Evolutionary conservation across 352 stramenopile species (phyloP).

Genomic region (Phytophthora pisi): DNA sequence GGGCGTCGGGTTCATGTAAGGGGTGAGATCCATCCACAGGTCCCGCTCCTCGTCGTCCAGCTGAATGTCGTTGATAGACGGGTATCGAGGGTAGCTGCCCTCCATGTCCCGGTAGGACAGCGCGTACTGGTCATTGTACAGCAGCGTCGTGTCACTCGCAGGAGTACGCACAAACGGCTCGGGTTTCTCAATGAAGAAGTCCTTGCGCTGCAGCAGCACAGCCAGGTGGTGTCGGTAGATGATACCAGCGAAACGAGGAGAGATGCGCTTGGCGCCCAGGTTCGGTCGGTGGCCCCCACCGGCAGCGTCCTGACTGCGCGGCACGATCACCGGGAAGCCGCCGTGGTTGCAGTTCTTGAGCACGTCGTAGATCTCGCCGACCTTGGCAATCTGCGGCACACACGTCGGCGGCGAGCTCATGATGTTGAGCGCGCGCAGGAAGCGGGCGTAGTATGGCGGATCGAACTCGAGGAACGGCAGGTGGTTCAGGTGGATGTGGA

Average conservation of each 20-base stretch:
- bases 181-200: slow-evolving; percentile 84
- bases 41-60: slow-evolving; percentile 90
- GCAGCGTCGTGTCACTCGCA: slow-evolving; percentile 75
- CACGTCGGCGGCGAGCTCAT: slow-evolving; percentile 71
- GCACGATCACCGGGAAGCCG: slow-evolving; percentile 78
- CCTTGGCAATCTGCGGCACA: slow-evolving; percentile 76
- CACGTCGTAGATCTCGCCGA: slow-evolving; percentile 82
- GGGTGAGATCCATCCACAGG: slow-evolving; percentile 94
- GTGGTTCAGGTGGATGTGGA: slow-evolving; percentile 97
- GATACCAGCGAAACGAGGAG: slow-evolving; percentile 69
- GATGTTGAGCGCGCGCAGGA: slow-evolving; percentile 79
- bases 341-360: slow-evolving; percentile 71
- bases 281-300: slow-evolving; percentile 31
- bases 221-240: slow-evolving; percentile 82
- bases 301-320: slow-evolving; percentile 47
- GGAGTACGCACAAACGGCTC: slow-evolving; percentile 79
- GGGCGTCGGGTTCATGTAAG: slow-evolving; percentile 97
- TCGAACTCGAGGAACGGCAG: slow-evolving; percentile 98
- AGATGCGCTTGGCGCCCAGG: slow-evolving; percentile 28
- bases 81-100: slow-evolving; percentile 79
- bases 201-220: slow-evolving; percentile 84
- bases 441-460: slow-evolving; percentile 82
- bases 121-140: slow-evolving; percentile 89
- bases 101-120: slow-evolving; percentile 87
- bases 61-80: slow-evolving; percentile 87